Evolutionary conservation across 495 filamentous ascomycete genomes (phyloP).

Genomic region (Oleoguttula mirabilis): DNA sequence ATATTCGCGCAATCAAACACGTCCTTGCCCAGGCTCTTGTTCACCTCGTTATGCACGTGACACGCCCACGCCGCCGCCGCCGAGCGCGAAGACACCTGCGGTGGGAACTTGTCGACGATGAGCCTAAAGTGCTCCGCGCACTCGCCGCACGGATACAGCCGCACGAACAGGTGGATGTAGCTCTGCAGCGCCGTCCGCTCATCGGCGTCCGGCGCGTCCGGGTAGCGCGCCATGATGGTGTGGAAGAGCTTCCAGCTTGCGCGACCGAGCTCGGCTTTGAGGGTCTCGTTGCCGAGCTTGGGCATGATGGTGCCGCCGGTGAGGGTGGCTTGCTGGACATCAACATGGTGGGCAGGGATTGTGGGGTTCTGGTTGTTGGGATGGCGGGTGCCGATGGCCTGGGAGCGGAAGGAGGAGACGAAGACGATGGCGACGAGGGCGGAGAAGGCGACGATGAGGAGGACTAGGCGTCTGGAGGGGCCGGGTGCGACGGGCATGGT

Average conservation of each 20-base stretch:
- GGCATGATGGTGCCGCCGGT: constrained; percentile 75
- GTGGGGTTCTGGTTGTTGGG: neutral
- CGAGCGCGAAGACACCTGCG: constrained; percentile 73
- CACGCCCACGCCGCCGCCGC: constrained; percentile 86
- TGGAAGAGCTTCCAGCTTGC: constrained; percentile 89
- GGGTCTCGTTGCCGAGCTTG: constrained; percentile 82
- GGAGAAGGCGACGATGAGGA: constrained; percentile 14
- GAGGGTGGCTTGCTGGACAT: constrained; percentile 26
- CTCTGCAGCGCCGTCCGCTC: constrained; percentile 73
- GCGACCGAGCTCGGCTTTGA: constrained; percentile 80
- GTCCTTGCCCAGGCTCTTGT: constrained; percentile 68
- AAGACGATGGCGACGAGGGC: constrained; percentile 16
- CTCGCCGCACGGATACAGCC: constrained; percentile 71
- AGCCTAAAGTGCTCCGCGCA: constrained; percentile 16
- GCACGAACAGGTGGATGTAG: constrained; percentile 80
- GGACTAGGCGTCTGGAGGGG: constrained; percentile 3
- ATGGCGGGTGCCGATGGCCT: neutral
- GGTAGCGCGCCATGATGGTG: constrained; percentile 89
- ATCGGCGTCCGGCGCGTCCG: constrained; percentile 68
- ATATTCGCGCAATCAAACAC: constrained; percentile 82
- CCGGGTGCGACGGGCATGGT: constrained; percentile 10
- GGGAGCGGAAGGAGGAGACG: constrained; percentile 15
- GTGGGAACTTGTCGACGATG: constrained; percentile 72
- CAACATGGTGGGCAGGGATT: neutral
- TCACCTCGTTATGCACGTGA: constrained; percentile 89